A percentile compares a stretch with the other conserved stretches of the same genome.
These are phyloP conservation scores for Dichotomopilus funicola DNA, from an alignment of 2,329 filamentous ascomycete genomes.

Conservation along the genomic window DNA sequence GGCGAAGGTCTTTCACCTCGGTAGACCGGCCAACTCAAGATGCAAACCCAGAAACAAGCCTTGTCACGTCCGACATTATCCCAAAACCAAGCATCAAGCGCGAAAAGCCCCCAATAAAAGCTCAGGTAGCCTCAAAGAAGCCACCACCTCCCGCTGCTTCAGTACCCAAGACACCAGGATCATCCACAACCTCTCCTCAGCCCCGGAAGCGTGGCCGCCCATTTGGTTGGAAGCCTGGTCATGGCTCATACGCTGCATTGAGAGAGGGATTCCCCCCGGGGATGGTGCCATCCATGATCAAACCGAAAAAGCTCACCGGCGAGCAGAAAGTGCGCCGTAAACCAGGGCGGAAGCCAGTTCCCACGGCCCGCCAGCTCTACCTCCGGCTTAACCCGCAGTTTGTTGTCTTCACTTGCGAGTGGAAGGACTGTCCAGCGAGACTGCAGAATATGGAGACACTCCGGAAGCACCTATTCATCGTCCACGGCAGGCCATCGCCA, in stretches of 20 bases:
- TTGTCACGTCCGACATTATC: slow-evolving; percentile 18
- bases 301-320: slow-evolving; percentile 14
- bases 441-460: slow-evolving; percentile 57
- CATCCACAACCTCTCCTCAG: slow-evolving; percentile 11
- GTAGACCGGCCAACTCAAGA: slow-evolving; percentile 2
- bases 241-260: slow-evolving; percentile 26
- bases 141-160: slow-evolving; percentile 3
- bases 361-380: slow-evolving; percentile 38
- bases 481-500: slow-evolving; percentile 37
- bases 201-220: slow-evolving; percentile 39
- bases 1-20: slow-evolving; percentile 1
- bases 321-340: slow-evolving; percentile 36
- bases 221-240: slow-evolving; percentile 39
- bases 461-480: slow-evolving; percentile 43
- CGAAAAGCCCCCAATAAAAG: background rate
- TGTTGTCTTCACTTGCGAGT: slow-evolving; percentile 52
- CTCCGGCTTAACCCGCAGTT: slow-evolving; percentile 38
- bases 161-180: background rate
- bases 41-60: background rate
- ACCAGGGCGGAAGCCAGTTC: slow-evolving; percentile 34
- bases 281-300: slow-evolving; percentile 9
- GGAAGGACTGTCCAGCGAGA: slow-evolving; percentile 52
- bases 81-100: background rate
- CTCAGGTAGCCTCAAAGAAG: background rate
- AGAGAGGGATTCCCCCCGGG: slow-evolving; percentile 4